phyloP scores from a whole-genome alignment of 2,329 filamentous ascomycete genomes.

The Fusarium sp. region DNA sequence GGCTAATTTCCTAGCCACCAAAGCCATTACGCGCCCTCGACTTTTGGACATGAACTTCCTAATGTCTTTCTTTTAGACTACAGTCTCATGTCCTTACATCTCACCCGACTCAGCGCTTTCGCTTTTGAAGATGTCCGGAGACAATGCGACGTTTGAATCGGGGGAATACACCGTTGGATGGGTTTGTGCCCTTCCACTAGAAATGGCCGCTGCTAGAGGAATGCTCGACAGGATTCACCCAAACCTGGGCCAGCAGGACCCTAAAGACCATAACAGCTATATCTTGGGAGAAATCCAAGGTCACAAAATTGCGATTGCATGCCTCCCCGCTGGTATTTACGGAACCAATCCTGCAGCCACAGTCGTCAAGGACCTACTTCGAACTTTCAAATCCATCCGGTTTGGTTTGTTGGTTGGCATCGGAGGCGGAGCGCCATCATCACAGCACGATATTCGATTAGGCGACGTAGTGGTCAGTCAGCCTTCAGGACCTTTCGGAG shows the following conservation, averaged over 20 bases:
- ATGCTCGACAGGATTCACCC: background rate
- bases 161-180: background rate
- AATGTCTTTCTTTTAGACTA: accelerated
- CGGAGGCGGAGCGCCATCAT: accelerated
- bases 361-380: background rate
- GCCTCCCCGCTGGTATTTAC: accelerated
- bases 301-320: background rate
- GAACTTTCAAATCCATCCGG: accelerated
- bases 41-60: too few relatives aligned
- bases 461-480: background rate
- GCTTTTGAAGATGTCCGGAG: background rate
- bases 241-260: background rate
- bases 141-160: accelerated
- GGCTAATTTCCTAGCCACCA: background rate
- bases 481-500: accelerated
- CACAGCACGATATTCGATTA: background rate
- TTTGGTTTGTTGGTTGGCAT: background rate
- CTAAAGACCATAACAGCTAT: background rate
- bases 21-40: background rate
- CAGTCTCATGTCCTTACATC: accelerated
- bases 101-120: background rate
- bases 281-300: background rate
- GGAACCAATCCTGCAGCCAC: background rate
- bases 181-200: background rate
- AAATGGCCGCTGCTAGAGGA: background rate